Evolutionary conservation across 2,329 filamentous ascomycete genomes (phyloP).

Genomic region (Didymellaceae sp.): DNA sequence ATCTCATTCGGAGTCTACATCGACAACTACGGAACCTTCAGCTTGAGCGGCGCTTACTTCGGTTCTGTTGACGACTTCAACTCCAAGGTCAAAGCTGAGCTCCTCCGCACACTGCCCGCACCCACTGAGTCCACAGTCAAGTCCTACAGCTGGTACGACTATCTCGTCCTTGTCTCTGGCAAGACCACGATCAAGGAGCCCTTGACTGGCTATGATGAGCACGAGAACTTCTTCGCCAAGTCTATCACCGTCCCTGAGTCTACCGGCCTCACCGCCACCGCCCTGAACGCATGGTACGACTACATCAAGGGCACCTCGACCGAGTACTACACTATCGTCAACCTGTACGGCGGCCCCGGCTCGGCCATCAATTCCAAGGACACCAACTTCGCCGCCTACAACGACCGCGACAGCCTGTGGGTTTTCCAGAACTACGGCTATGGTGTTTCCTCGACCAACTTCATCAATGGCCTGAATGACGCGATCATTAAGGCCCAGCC

Average conservation of each 20-base stretch:
- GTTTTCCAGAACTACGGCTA: slow-evolving; percentile 49
- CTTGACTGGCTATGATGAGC: slow-evolving; percentile 44
- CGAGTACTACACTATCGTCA: slow-evolving; percentile 48
- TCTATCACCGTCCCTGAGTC: slow-evolving; percentile 50
- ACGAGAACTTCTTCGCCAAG: slow-evolving; percentile 52
- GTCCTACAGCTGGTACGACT: slow-evolving; percentile 46
- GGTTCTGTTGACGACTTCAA: slow-evolving; percentile 48
- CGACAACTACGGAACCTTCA: slow-evolving; percentile 44
- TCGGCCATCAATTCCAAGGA: slow-evolving; percentile 46
- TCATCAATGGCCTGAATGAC: slow-evolving; percentile 53
- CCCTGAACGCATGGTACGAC: slow-evolving; percentile 40
- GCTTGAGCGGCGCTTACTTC: slow-evolving; percentile 51
- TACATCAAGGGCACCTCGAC: slow-evolving; percentile 36
- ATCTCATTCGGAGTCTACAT: slow-evolving; percentile 53
- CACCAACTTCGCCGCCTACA: slow-evolving; percentile 44
- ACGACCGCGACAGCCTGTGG: slow-evolving; percentile 46
- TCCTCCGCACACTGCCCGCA: slow-evolving; percentile 47
- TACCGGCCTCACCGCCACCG: slow-evolving; percentile 35
- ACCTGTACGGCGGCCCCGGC: slow-evolving; percentile 49
- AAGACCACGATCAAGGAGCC: slow-evolving; percentile 36
- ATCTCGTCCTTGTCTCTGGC: slow-evolving; percentile 52
- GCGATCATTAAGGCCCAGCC: slow-evolving; percentile 48
- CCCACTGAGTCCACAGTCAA: slow-evolving; percentile 31
- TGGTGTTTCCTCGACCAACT: slow-evolving; percentile 34
- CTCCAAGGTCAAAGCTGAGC: slow-evolving; percentile 46